These are phyloP conservation scores for Fusarium ramigenum DNA, from an alignment of 2,329 filamentous ascomycete species.

Conservation along the genomic window DNA sequence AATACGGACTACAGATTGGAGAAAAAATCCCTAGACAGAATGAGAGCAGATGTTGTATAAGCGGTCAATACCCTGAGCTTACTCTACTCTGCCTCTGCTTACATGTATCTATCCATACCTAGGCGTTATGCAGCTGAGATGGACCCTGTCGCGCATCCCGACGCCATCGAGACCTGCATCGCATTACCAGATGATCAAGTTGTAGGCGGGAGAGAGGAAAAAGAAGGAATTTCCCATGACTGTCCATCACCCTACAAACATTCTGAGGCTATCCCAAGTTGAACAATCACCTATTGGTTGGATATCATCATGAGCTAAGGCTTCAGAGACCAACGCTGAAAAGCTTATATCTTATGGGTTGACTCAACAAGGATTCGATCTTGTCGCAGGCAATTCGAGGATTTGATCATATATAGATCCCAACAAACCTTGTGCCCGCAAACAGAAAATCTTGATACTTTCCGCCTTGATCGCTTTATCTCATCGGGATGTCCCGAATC, in stretches of 20 bases:
- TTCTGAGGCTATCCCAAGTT: neutral
- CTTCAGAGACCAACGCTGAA: neutral
- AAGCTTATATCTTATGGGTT: neutral
- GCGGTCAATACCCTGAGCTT: conserved; percentile 7
- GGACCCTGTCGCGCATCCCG: conserved; percentile 6
- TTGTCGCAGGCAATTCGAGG: neutral
- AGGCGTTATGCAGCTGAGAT: neutral
- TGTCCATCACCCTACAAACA: too few species aligned
- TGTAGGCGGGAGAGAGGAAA: neutral
- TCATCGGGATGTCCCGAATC: neutral
- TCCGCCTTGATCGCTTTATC: neutral
- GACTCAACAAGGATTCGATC: neutral
- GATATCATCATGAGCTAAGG: neutral
- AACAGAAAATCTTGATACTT: neutral
- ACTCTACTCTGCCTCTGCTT: conserved; percentile 9
- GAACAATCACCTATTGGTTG: neutral
- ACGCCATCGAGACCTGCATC: neutral
- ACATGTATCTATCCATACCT: too few species aligned
- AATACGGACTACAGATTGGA: neutral
- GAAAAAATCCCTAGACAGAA: neutral
- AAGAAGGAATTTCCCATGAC: neutral
- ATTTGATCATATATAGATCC: neutral
- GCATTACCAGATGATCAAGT: neutral
- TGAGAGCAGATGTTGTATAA: neutral
- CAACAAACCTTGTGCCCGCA: neutral